These are phyloP conservation scores for Macadamia tetraphylla DNA, from an alignment of 164 flowering plant species.

Conservation along the genomic window DNA sequence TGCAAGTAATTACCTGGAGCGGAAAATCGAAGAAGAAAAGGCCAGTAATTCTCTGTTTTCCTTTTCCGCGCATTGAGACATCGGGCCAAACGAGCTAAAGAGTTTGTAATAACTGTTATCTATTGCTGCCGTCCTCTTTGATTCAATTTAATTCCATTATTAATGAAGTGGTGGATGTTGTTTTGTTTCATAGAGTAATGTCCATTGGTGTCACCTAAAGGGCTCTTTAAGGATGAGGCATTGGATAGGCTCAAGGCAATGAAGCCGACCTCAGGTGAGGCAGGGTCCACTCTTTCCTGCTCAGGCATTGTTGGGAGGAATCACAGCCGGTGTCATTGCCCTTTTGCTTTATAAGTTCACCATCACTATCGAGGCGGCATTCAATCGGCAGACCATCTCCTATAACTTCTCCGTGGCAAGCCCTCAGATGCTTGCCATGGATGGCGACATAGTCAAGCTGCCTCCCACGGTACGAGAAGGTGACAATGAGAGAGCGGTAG, in stretches of 20 bases:
- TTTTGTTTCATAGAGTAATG: slow-evolving; percentile 54
- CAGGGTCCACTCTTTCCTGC: slow-evolving; percentile 54
- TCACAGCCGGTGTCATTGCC: slow-evolving; percentile 78
- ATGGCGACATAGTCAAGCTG: slow-evolving; percentile 56
- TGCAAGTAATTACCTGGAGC: slow-evolving; percentile 38
- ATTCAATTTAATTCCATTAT: slow-evolving; percentile 1
- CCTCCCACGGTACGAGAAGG: slow-evolving; percentile 63
- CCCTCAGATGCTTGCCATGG: slow-evolving; percentile 38
- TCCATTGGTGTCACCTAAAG: slow-evolving; percentile 58
- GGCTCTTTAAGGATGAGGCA: slow-evolving; percentile 70
- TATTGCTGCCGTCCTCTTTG: neutral
- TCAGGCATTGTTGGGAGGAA: slow-evolving; percentile 75
- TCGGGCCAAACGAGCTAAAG: slow-evolving; percentile 51
- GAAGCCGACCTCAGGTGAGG: slow-evolving; percentile 36
- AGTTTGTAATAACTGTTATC: slow-evolving; percentile 38
- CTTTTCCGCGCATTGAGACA: slow-evolving; percentile 70
- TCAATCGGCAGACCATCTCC: slow-evolving; percentile 73
- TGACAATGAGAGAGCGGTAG: slow-evolving; percentile 38
- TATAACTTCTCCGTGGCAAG: slow-evolving; percentile 71
- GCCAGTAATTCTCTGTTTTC: slow-evolving; percentile 32
- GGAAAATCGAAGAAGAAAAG: slow-evolving; percentile 61
- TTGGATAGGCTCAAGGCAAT: slow-evolving; percentile 72
- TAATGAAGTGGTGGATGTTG: neutral
- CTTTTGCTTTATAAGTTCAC: slow-evolving; percentile 83
- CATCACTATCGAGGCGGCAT: slow-evolving; percentile 65